Conservation (phyloP, 2,329 filamentous ascomycete genomes). For the Calonectria naviculata region DNA sequence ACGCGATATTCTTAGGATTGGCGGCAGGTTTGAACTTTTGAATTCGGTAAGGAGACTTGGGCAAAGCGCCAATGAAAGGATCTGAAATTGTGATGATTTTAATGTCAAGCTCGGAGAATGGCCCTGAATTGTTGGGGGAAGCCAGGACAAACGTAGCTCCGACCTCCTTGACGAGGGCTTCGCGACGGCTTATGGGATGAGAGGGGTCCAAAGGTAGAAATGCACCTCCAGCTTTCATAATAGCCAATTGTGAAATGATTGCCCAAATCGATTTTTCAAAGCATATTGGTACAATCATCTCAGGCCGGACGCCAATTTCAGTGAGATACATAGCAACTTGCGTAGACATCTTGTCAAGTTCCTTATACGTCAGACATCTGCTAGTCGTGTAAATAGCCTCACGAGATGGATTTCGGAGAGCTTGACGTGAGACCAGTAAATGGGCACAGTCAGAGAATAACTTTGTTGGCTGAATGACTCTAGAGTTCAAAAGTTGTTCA, state of each 20-base stretch:
- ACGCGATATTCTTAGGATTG: conserved; percentile 4
- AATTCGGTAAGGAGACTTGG: conserved; percentile 4
- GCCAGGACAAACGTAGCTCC: background rate
- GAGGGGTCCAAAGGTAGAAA: conserved; percentile 49
- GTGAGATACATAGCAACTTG: conserved; percentile 16
- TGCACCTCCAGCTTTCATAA: conserved; percentile 46
- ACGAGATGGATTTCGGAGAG: conserved; percentile 9
- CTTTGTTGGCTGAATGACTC: background rate
- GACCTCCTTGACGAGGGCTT: background rate
- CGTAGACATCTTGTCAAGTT: conserved; percentile 17
- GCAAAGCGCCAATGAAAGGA: background rate
- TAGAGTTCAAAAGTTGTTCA: background rate
- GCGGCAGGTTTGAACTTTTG: background rate
- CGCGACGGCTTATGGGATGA: conserved; percentile 42
- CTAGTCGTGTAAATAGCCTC: conserved; percentile 39
- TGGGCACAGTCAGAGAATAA: conserved; percentile 24
- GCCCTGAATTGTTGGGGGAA: background rate
- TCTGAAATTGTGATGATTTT: background rate
- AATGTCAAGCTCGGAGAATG: background rate
- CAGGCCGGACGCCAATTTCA: conserved; percentile 5
- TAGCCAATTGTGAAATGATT: conserved; percentile 34
- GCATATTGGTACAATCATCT: conserved; percentile 19
- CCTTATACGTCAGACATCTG: conserved; percentile 33
- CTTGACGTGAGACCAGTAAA: conserved; percentile 25
- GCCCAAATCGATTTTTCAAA: conserved; percentile 31